Evolutionary conservation across 1,284 basidiomycete species (phyloP).

Genomic region (Pyrrhoderma noxium): DNA sequence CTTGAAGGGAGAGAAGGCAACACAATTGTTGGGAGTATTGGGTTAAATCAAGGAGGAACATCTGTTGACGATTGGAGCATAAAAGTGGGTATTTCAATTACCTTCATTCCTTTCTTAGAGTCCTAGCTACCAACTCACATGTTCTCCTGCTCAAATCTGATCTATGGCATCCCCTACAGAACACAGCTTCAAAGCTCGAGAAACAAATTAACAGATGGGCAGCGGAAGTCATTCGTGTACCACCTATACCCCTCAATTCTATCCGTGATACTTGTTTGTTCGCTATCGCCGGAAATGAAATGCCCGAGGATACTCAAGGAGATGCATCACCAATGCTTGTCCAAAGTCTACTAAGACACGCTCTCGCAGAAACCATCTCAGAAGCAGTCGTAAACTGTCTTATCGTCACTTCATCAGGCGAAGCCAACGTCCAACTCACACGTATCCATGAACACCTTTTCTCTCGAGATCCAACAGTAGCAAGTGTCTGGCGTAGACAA

Average conservation of each 20-base stretch:
- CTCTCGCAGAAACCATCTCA: conserved; percentile 67
- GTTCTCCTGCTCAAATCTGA: background rate
- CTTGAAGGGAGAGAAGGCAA: conserved; percentile 54
- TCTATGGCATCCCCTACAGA: conserved; percentile 34
- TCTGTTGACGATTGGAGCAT: conserved; percentile 81
- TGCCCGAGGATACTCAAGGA: conserved; percentile 27
- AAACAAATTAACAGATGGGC: conserved; percentile 78
- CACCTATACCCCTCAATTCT: conserved; percentile 45
- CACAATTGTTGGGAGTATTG: conserved; percentile 26
- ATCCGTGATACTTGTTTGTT: conserved; percentile 51
- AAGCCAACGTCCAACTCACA: conserved; percentile 73
- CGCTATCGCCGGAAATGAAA: conserved; percentile 47
- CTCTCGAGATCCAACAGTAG: conserved; percentile 70
- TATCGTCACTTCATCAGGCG: conserved; percentile 66
- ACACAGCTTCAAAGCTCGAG: conserved; percentile 69
- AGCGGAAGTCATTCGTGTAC: conserved; percentile 56
- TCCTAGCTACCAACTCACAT: background rate
- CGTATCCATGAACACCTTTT: conserved; percentile 81
- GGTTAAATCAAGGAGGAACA: conserved; percentile 39
- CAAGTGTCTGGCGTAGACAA: conserved; percentile 76
- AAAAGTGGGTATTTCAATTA: conserved; percentile 42
- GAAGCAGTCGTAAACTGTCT: conserved; percentile 75
- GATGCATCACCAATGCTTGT: conserved; percentile 55
- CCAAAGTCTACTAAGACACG: conserved; percentile 69
- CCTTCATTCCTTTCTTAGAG: background rate